Evolutionary conservation across 148 eudicot genomes (phyloP), one percentile per base, ranked within the genome.

Genomic region (Rhododendron vialii): DNA sequence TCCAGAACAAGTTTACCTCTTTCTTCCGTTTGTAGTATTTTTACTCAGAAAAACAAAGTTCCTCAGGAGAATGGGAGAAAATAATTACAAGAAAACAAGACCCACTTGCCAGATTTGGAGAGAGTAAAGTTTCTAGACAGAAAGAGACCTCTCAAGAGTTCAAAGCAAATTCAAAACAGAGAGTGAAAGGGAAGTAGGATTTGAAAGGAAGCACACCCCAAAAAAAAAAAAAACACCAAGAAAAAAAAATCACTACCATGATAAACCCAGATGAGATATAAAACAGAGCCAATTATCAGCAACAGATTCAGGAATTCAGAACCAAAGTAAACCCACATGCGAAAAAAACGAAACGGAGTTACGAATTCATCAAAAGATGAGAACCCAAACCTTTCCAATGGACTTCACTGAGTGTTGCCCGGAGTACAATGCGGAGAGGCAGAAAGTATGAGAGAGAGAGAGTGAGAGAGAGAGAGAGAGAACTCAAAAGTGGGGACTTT

Each of bases 141-240:
- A 71, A 67, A 83, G 9, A n/a, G 24, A 74, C n/a, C 80, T n/a
- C 67, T 51, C 9, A 20, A 84, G 43, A 28, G 47, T 73, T 73
- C 48, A 30, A 18, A 26, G n/a, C 36, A 47, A 83, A 83, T 5
- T 81, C 43, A 57, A 67, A 83, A 20, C 85, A 83, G 78, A 17
- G 35, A 45, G 33, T 12, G 38, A 83, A 41, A 36, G 84, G 11
- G 45, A 20, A 67, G 38, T 26, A 67, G 2, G n/a, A n/a, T 41
- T 61, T 38, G 28, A 82, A 81, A 45, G 18, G 45, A 51, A 28
- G 15, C 43, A 30, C 43, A 51, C 3, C 14, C 7, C n/a, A n/a
- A n/a, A n/a, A 15, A 51, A 22, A 3, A 26, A 65, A 24, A 65
- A 13, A 47, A 38, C 2, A 30, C 30, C 43, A 38, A 38, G 43